Evolutionary conservation across 2,329 filamentous ascomycete genomes (phyloP).

Genomic region (Epichloe coenophiala): DNA sequence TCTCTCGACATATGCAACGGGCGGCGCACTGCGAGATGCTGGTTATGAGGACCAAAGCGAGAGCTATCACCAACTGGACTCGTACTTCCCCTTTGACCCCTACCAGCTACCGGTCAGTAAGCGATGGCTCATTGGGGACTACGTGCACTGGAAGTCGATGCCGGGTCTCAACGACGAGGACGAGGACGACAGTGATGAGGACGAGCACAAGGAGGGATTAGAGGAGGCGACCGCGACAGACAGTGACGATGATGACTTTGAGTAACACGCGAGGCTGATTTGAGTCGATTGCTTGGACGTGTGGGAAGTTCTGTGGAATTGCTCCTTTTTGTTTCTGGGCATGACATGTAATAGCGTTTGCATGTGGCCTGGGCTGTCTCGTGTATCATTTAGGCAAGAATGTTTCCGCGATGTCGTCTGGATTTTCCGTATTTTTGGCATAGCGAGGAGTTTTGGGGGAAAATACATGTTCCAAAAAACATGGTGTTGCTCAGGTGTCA

Average conservation of each 20-base stretch:
- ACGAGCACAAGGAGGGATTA: constrained; percentile 30
- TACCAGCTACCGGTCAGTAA: constrained; percentile 82
- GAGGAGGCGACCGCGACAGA: constrained; percentile 40
- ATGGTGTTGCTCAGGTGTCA: neutral
- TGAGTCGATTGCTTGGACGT: neutral
- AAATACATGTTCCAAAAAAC: neutral
- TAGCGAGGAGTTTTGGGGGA: constrained; percentile 1
- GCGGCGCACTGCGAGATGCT: constrained; percentile 39
- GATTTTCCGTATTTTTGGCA: neutral
- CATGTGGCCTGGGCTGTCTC: neutral
- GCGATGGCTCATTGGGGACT: constrained; percentile 75
- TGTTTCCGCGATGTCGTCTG: no score
- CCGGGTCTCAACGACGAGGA: constrained; percentile 51
- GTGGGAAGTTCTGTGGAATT: constrained; percentile 7
- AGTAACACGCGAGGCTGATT: constrained; percentile 12
- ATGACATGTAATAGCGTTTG: neutral
- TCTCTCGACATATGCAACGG: constrained; percentile 42
- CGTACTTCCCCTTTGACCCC: constrained; percentile 95
- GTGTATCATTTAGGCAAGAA: neutral
- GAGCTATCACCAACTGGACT: constrained; percentile 72
- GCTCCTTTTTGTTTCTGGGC: constrained; percentile 1
- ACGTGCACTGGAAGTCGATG: constrained; percentile 66
- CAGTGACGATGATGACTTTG: constrained; percentile 29
- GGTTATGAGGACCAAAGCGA: constrained; percentile 47
- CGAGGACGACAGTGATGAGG: constrained; percentile 40